phyloP scores from a whole-genome alignment of 2,329 filamentous ascomycete genomes.

The Arthrocladium fulminans region DNA sequence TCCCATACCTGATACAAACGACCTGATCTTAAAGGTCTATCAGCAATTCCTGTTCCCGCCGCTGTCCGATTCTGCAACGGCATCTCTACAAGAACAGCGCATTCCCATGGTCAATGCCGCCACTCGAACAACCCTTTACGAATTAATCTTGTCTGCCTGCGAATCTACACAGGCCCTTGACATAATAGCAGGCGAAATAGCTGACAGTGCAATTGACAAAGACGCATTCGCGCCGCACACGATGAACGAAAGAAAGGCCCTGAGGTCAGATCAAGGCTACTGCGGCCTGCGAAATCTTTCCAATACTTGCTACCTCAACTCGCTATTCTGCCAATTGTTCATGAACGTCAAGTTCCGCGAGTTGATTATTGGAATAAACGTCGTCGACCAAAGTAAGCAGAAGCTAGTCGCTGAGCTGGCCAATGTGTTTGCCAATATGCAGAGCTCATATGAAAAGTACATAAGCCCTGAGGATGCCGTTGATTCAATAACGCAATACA shows the following conservation, averaged over 20 bases:
- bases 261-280: slow-evolving; percentile 72
- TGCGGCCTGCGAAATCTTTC: slow-evolving; percentile 86
- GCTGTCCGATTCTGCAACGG: slow-evolving; percentile 27
- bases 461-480: slow-evolving; percentile 68
- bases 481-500: slow-evolving; percentile 68
- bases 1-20: slow-evolving; percentile 24
- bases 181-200: slow-evolving; percentile 14
- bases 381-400: slow-evolving; percentile 52
- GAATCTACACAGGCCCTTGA: slow-evolving; percentile 43
- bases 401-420: slow-evolving; percentile 68
- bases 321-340: slow-evolving; percentile 84
- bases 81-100: slow-evolving; percentile 25
- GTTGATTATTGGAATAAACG: slow-evolving; percentile 60
- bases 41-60: slow-evolving; percentile 59
- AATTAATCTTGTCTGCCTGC: slow-evolving; percentile 50
- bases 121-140: slow-evolving; percentile 53
- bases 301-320: slow-evolving; percentile 97
- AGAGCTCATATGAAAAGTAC: slow-evolving; percentile 65
- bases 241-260: slow-evolving; percentile 18
- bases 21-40: slow-evolving; percentile 48
- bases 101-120: slow-evolving; percentile 45
- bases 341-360: slow-evolving; percentile 85
- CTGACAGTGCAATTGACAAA: slow-evolving; percentile 15
- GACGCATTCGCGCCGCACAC: slow-evolving; percentile 16
- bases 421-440: slow-evolving; percentile 73